Percentiles rank a stretch among this genome's conserved stretches.
Conservation (phyloP, 1,284 basidiomycete genomes). For the Moesziomyces sp. region DNA sequence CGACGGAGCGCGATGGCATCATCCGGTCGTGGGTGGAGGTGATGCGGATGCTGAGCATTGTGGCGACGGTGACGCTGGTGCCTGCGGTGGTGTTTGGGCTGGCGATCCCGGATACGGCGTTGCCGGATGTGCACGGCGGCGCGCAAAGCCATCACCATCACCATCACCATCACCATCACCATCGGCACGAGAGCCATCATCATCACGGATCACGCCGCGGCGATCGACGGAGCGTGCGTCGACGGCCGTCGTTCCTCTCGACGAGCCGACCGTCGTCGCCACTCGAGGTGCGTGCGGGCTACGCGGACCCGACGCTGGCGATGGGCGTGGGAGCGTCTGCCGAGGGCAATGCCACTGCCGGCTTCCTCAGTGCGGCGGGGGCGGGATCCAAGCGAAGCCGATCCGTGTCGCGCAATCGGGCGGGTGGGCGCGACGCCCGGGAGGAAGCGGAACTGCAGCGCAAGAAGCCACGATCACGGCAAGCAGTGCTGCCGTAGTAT, state of each 20-base stretch:
- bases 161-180: slow-evolving; percentile 20
- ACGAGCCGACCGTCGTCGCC: slow-evolving; percentile 33
- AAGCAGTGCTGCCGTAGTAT: slow-evolving; percentile 3
- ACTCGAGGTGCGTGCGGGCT: slow-evolving; percentile 29
- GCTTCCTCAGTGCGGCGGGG: slow-evolving; percentile 5
- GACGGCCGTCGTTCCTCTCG: slow-evolving; percentile 36
- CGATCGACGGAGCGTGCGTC: slow-evolving; percentile 18
- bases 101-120: slow-evolving; percentile 52
- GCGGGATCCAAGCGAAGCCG: slow-evolving; percentile 29
- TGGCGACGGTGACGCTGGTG: slow-evolving; percentile 55
- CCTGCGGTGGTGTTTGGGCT: slow-evolving; percentile 59
- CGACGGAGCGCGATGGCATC: slow-evolving; percentile 60
- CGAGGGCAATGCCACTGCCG: slow-evolving; percentile 10
- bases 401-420: slow-evolving; percentile 24
- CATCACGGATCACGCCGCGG: slow-evolving; percentile 15
- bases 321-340: slow-evolving; percentile 19
- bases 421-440: slow-evolving; percentile 13
- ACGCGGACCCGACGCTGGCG: slow-evolving; percentile 23
- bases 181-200: slow-evolving; percentile 9
- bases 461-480: slow-evolving; percentile 22
- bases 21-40: slow-evolving; percentile 65
- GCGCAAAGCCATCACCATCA: slow-evolving; percentile 12
- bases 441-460: slow-evolving; percentile 19
- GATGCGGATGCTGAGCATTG: slow-evolving; percentile 62
- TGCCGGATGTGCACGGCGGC: slow-evolving; percentile 51